Conservation (phyloP, 2,329 filamentous ascomycete species). For the Fusarium camptoceras region DNA sequence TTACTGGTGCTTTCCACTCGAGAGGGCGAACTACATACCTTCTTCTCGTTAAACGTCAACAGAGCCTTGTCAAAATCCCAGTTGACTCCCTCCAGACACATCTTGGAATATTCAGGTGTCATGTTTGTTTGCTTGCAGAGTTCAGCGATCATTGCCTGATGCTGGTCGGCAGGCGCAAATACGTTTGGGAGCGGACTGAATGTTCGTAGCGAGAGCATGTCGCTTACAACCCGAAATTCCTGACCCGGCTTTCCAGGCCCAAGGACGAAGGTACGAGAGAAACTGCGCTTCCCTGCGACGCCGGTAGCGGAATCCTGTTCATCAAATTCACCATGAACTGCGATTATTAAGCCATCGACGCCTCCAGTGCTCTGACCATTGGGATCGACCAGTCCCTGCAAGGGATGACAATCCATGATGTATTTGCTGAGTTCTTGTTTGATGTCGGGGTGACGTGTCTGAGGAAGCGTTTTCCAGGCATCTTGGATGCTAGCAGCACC, state of each 20-base stretch:
- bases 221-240: slow-evolving; percentile 80
- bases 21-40: slow-evolving; percentile 61
- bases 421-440: slow-evolving; percentile 76
- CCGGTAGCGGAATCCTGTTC: slow-evolving; percentile 71
- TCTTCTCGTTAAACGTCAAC: slow-evolving; percentile 79
- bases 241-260: slow-evolving; percentile 76
- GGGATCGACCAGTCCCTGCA: slow-evolving; percentile 78
- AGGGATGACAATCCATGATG: slow-evolving; percentile 83
- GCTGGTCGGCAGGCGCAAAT: slow-evolving; percentile 57
- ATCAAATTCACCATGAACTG: slow-evolving; percentile 86
- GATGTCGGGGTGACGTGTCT: slow-evolving; percentile 80
- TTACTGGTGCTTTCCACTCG: neutral
- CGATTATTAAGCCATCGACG: slow-evolving; percentile 82
- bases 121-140: slow-evolving; percentile 83
- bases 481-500: slow-evolving; percentile 74
- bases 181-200: slow-evolving; percentile 66
- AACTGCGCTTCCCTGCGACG: slow-evolving; percentile 76
- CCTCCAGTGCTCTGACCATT: slow-evolving; percentile 71
- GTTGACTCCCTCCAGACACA: slow-evolving; percentile 82
- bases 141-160: slow-evolving; percentile 78
- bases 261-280: slow-evolving; percentile 83
- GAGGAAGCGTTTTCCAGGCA: slow-evolving; percentile 76
- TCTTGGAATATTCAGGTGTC: slow-evolving; percentile 79
- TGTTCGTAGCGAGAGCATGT: slow-evolving; percentile 79
- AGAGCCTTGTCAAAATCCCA: slow-evolving; percentile 86